Evolutionary conservation across 805 yeast species (phyloP).

Genomic region (Maudiozyma pseudohumilis): DNA sequence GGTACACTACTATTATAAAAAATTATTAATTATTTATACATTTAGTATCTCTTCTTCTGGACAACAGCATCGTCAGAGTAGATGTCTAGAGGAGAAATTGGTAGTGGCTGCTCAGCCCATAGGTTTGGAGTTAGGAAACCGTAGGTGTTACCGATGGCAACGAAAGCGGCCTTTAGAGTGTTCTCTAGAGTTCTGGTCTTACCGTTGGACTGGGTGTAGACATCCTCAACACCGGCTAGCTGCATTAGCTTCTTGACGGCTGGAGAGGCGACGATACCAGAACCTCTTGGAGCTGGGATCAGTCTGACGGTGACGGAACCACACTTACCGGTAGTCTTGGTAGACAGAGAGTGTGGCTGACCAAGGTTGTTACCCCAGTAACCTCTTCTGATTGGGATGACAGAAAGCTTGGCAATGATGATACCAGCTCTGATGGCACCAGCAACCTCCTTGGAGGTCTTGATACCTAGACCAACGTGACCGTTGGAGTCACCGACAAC

Average conservation of each 20-base stretch:
- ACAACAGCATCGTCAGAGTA: conserved; percentile 78
- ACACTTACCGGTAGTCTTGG: conserved; percentile 99
- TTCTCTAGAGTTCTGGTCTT: conserved; percentile 99
- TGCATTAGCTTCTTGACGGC: conserved; percentile 98
- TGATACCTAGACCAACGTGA: conserved; percentile 99
- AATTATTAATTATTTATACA: conserved; percentile 12
- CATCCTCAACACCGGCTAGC: conserved; percentile 99
- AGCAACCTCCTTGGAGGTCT: conserved; percentile 99
- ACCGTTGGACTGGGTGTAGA: conserved; percentile 97
- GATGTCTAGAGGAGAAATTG: conserved; percentile 89
- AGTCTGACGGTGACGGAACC: conserved; percentile 98
- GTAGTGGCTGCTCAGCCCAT: conserved; percentile 81
- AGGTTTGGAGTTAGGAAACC: conserved; percentile 99
- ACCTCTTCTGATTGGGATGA: conserved; percentile 99
- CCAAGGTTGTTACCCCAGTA: conserved; percentile 99
- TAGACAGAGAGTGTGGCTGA: conserved; percentile 97
- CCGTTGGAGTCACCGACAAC: conserved; percentile 99
- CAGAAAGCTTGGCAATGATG: conserved; percentile 96
- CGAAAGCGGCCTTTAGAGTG: conserved; percentile 99
- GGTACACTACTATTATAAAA: background rate
- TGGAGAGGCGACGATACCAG: conserved; percentile 99
- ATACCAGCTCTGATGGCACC: conserved; percentile 99
- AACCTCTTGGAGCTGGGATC: conserved; percentile 99
- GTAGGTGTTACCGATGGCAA: conserved; percentile 99
- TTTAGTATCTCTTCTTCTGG: conserved; percentile 66